Percentiles rank a stretch among this genome's conserved stretches.
phyloP scores from a whole-genome alignment of 805 yeast species.

The Saccharomycopsis fodiens region DNA sequence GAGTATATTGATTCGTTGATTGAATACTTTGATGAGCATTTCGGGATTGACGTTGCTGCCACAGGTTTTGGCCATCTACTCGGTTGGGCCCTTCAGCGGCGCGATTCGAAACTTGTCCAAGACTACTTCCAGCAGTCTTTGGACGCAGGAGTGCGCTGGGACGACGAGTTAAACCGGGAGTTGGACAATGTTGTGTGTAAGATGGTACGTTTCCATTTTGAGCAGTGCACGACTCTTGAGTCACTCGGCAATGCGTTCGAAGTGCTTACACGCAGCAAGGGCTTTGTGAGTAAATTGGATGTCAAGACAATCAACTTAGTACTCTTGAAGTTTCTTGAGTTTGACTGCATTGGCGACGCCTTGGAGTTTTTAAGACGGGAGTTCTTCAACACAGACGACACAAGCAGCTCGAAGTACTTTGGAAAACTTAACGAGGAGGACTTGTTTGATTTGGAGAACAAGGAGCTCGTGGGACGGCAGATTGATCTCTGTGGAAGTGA shows the following conservation, averaged over 20 bases:
- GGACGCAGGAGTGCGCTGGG: constrained; percentile 37
- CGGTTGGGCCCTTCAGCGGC: constrained; percentile 26
- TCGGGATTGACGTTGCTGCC: constrained; percentile 30
- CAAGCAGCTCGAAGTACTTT: constrained; percentile 17
- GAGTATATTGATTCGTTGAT: constrained; percentile 20
- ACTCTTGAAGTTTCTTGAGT: constrained; percentile 29
- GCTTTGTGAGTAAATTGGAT: constrained; percentile 31
- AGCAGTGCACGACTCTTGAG: background rate
- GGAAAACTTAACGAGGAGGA: constrained; percentile 22
- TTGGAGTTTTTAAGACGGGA: constrained; percentile 35
- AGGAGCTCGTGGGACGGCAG: constrained; percentile 18
- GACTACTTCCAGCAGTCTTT: constrained; percentile 29
- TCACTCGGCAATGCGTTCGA: constrained; percentile 6
- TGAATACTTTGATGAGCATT: constrained; percentile 27
- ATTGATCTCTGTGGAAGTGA: constrained; percentile 16
- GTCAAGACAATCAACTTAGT: constrained; percentile 32
- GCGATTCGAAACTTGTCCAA: constrained; percentile 27
- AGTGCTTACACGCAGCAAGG: constrained; percentile 25
- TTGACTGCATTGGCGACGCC: constrained; percentile 32
- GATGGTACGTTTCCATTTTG: constrained; percentile 21
- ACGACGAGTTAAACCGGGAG: constrained; percentile 25
- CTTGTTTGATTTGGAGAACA: constrained; percentile 22
- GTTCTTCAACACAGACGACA: constrained; percentile 26
- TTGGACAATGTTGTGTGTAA: constrained; percentile 20
- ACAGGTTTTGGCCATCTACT: constrained; percentile 31